Conservation (phyloP, 495 filamentous ascomycete genomes). For the Chaetomium tenue region DNA sequence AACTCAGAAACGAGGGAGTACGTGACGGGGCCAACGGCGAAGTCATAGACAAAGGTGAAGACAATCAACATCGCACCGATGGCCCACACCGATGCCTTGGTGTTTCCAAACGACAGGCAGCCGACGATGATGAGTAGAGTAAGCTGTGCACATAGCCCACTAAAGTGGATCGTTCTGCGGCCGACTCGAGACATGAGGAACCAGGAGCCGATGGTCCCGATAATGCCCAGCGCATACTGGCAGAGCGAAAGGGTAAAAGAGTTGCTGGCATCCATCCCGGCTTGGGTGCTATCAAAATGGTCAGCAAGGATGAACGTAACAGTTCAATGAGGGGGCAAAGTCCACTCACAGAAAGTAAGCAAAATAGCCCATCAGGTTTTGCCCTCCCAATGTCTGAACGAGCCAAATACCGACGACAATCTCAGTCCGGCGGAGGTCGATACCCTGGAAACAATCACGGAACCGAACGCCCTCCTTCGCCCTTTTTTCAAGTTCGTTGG, state of each 20-base stretch:
- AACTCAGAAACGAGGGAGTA: slow-evolving; percentile 57
- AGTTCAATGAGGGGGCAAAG: not conserved
- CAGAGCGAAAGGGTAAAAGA: slow-evolving; percentile 51
- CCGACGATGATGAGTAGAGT: slow-evolving; percentile 44
- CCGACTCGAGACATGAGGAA: slow-evolving; percentile 50
- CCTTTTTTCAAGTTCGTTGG: slow-evolving; percentile 62
- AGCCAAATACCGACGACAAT: slow-evolving; percentile 65
- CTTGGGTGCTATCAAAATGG: slow-evolving; percentile 44
- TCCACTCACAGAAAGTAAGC: slow-evolving; percentile 58
- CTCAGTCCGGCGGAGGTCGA: slow-evolving; percentile 64
- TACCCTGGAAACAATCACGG: slow-evolving; percentile 64
- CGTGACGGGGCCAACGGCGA: slow-evolving; percentile 55
- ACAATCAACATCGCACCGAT: slow-evolving; percentile 52
- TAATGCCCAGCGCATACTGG: slow-evolving; percentile 48
- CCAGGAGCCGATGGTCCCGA: slow-evolving; percentile 54
- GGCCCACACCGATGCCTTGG: slow-evolving; percentile 32
- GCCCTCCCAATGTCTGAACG: slow-evolving; percentile 65
- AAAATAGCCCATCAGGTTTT: slow-evolving; percentile 66
- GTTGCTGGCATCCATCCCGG: slow-evolving; percentile 54
- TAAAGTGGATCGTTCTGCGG: slow-evolving; percentile 51
- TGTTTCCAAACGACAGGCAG: slow-evolving; percentile 29
- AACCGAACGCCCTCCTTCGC: slow-evolving; percentile 58
- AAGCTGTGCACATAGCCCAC: slow-evolving; percentile 41
- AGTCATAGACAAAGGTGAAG: slow-evolving; percentile 55
- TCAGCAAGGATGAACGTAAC: not conserved